Evolutionary conservation across 495 filamentous ascomycete species (phyloP), one percentile per base, ranked within the genome.

Genomic region (Bacidia gigantensis): DNA sequence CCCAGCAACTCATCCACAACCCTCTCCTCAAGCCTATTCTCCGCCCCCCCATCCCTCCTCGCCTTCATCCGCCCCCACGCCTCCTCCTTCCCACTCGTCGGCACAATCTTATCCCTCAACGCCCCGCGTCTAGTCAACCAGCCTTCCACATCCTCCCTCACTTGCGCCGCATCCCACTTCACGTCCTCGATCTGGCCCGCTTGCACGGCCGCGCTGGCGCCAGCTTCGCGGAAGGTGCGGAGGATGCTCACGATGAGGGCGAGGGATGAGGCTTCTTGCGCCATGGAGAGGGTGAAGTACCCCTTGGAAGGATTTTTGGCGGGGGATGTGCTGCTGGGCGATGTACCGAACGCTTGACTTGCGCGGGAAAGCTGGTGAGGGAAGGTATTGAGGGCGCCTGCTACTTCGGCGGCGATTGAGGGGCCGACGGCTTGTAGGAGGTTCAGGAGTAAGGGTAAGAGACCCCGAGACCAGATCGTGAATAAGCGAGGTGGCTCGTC

Each of bases 401-500:
- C 77, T 21, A 96, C 80, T 58, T 98, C 93, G 0, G 81, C 79
- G 1, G 88, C 87, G 57, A 85, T 75, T 2, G 86, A 78, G 1
- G 80, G 71, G 20, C 87, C 85, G 22, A 97, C 80, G 24, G 86
- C 79, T 56, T 80, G 77, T 38, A 98, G 79, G 26, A 98, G 73
- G 63, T 96, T 96, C 29, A 98, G 74, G n/a, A 89, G 80, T 11
- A 98, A 66, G 0, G 92, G 90, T 1, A 98, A 73, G 53, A 98
- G 74, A 2, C 88, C 90, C 40, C 82, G 80, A 10, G 80, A 79
- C 92, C 92, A 98, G 62, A 97, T 90, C 24, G 74, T 69, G 68
- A 92, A 89, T 58, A 80, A 56, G 14, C 77, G 65, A 0, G 72
- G 69, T 3, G 74, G 65, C 9, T 70, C 60, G 53, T 83, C 74